A percentile compares a stretch with the other conserved stretches of the same genome.
Conservation (phyloP, 208 protist genomes). For the Trypanosoma theileri region DNA sequence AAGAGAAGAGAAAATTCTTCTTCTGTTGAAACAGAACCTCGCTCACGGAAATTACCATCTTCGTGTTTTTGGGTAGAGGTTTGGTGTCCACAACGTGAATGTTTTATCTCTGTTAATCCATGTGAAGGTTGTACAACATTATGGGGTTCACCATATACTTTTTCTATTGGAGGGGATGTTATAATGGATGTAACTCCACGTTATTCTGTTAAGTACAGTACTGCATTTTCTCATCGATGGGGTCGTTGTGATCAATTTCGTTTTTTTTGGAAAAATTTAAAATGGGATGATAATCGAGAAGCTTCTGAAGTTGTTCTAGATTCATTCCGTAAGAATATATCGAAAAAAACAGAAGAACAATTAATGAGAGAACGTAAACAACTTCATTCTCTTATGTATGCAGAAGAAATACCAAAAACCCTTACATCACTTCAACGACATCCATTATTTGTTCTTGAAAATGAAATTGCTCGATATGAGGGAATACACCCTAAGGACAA, state of each 20-base stretch:
- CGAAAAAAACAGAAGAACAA: slow-evolving; percentile 29
- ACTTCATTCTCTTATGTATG: slow-evolving; percentile 75
- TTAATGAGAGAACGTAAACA: slow-evolving; percentile 61
- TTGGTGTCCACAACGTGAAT: slow-evolving; percentile 77
- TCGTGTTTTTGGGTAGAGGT: slow-evolving; percentile 90
- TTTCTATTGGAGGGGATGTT: slow-evolving; percentile 67
- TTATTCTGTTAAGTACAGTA: slow-evolving; percentile 84
- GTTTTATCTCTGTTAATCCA: slow-evolving; percentile 84
- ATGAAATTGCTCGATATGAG: slow-evolving; percentile 70
- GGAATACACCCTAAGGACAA: slow-evolving; percentile 82
- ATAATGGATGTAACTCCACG: slow-evolving; percentile 78
- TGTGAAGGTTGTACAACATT: slow-evolving; percentile 67
- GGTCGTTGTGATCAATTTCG: slow-evolving; percentile 55
- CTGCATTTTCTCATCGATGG: slow-evolving; percentile 58
- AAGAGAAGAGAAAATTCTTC: slow-evolving; percentile 18
- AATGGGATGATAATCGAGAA: slow-evolving; percentile 83
- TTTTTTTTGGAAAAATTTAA: slow-evolving; percentile 78
- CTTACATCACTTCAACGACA: slow-evolving; percentile 68
- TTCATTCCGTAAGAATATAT: slow-evolving; percentile 44
- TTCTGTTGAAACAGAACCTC: slow-evolving; percentile 19
- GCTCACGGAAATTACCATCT: slow-evolving; percentile 55
- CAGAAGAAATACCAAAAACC: slow-evolving; percentile 81
- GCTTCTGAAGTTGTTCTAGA: slow-evolving; percentile 68
- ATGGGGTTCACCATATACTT: slow-evolving; percentile 84
- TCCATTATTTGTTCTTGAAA: slow-evolving; percentile 88